Evolutionary conservation across 257 asterid species (phyloP).

Genomic region (Phtheirospermum japonicum): DNA sequence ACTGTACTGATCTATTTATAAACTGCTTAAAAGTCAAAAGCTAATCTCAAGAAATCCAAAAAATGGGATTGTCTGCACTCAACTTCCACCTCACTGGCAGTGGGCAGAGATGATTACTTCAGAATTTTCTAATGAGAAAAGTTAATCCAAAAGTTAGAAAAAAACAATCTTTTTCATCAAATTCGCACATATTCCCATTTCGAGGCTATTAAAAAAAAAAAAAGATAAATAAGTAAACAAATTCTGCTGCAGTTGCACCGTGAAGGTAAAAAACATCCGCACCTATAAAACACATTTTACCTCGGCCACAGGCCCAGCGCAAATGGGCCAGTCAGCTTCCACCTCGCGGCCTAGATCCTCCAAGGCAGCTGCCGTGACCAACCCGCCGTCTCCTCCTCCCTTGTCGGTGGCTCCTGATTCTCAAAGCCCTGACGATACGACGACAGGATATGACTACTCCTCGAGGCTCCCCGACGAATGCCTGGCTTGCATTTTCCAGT

Average conservation of each 20-base stretch:
- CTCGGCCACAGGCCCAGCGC: slow-evolving; percentile 25
- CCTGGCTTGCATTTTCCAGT: slow-evolving; percentile 62
- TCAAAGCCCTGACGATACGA: slow-evolving; percentile 24
- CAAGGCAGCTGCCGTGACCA: slow-evolving; percentile 27
- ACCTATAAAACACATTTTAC: slow-evolving; percentile 10
- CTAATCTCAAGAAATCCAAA: too few relatives aligned
- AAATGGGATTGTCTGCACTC: too few relatives aligned
- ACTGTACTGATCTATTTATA: too few relatives aligned
- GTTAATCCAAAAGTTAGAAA: slow-evolving; percentile 21
- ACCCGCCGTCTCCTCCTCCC: slow-evolving; percentile 14
- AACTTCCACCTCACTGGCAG: too few relatives aligned
- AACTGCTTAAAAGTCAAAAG: too few relatives aligned
- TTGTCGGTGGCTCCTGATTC: neutral
- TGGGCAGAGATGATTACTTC: too few relatives aligned
- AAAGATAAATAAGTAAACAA: neutral
- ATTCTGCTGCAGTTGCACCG: neutral
- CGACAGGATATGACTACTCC: slow-evolving; percentile 37
- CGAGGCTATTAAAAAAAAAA: slow-evolving; percentile 17
- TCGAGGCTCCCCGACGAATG: slow-evolving; percentile 73
- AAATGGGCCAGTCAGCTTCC: slow-evolving; percentile 78
- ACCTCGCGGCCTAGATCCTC: slow-evolving; percentile 37
- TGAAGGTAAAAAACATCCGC: neutral
- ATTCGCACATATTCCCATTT: slow-evolving; percentile 32
- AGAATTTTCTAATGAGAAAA: neutral
- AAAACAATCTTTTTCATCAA: slow-evolving; percentile 14